Conservation (phyloP, 129 eudicot species). For the Rutidosis leptorrhynchoides region DNA sequence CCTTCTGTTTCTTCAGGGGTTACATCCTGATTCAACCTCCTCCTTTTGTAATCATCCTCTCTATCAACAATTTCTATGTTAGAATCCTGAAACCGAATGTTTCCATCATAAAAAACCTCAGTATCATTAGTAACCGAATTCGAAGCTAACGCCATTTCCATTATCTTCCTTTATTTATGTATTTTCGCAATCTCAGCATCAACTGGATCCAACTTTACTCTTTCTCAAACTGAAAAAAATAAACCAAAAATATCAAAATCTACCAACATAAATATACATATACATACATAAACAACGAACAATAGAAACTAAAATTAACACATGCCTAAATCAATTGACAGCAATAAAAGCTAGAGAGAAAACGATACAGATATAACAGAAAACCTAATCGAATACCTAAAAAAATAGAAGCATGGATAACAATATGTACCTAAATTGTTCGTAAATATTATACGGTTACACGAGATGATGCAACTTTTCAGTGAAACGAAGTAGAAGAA, state of each 20-base stretch:
- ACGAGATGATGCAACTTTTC: not conserved
- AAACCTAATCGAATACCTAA: not conserved
- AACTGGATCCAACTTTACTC: constrained; percentile 36
- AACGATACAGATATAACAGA: not conserved
- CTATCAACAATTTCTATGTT: constrained; percentile 64
- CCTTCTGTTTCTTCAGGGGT: constrained; percentile 92
- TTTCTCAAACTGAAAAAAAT: constrained; percentile 19
- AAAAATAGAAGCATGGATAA: not conserved
- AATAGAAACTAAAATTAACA: not conserved
- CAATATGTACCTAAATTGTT: not conserved
- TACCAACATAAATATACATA: not conserved
- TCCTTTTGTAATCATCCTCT: constrained; percentile 81
- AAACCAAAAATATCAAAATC: constrained; percentile 12
- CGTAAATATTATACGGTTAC: no score
- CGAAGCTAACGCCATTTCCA: constrained; percentile 76
- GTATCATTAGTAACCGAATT: constrained; percentile 68
- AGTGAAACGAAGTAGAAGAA: not conserved
- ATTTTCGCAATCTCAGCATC: constrained; percentile 71
- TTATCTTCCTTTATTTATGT: constrained; percentile 79
- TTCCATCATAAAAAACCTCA: constrained; percentile 63
- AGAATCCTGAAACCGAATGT: constrained; percentile 55
- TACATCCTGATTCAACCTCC: constrained; percentile 68
- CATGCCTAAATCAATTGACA: not conserved
- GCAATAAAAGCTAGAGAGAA: not conserved
- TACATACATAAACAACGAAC: no score